These are phyloP conservation scores for Aureobasidium sp. DNA, from an alignment of 2,329 filamentous ascomycete species.

Conservation along the genomic window DNA sequence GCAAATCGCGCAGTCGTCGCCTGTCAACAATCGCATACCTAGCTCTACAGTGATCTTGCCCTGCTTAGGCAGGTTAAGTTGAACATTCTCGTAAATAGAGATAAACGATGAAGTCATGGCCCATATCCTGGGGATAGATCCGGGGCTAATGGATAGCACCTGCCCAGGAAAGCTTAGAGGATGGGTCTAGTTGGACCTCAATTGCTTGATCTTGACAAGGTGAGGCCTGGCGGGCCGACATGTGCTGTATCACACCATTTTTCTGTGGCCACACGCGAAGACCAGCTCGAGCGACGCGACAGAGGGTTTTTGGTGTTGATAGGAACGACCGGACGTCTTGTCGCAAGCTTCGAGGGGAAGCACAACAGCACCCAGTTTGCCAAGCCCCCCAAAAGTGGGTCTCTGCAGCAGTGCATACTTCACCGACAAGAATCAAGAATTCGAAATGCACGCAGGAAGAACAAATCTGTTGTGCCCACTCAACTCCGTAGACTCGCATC, in stretches of 20 bases:
- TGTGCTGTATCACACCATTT: neutral
- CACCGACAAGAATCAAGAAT: neutral
- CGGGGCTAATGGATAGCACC: conserved; percentile 3
- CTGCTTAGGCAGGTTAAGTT: conserved; percentile 12
- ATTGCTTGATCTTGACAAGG: neutral
- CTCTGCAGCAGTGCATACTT: neutral
- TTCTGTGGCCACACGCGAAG: neutral
- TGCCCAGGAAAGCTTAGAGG: conserved; percentile 10
- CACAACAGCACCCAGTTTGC: neutral
- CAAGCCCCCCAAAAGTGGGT: neutral
- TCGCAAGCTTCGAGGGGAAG: neutral
- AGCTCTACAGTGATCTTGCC: conserved; percentile 2
- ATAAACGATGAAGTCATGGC: conserved; percentile 8
- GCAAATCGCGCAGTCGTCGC: neutral
- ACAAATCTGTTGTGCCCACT: neutral
- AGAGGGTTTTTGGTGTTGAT: neutral
- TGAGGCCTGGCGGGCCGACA: too few species aligned
- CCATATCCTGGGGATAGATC: neutral
- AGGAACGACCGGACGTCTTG: neutral
- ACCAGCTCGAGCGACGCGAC: neutral
- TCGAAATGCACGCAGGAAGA: neutral
- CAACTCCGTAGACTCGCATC: neutral
- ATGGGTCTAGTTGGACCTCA: neutral
- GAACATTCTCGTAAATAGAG: neutral
- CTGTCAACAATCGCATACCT: neutral